Evolutionary conservation across 495 filamentous ascomycete genomes (phyloP).

Genomic region (Pseudotulostoma volvatum): DNA sequence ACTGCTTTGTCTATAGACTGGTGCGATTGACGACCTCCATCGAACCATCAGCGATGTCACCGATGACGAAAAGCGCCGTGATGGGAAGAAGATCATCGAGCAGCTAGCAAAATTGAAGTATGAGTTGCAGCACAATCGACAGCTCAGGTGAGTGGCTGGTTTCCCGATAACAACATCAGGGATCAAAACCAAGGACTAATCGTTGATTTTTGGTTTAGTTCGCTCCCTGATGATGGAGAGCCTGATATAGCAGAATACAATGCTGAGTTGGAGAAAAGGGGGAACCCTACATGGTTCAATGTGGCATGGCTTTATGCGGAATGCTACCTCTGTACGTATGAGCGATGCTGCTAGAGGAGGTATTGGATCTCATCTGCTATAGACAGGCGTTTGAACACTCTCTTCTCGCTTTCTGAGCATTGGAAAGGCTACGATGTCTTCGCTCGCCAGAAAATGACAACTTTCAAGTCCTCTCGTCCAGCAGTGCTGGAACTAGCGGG

Average conservation of each 20-base stretch:
- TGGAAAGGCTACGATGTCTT: conserved; percentile 95
- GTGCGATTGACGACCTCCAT: conserved; percentile 88
- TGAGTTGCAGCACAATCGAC: conserved; percentile 80
- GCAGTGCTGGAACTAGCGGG: conserved; percentile 79
- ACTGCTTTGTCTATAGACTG: conserved; percentile 43
- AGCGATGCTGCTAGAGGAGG: not conserved
- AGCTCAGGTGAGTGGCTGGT: conserved; percentile 48
- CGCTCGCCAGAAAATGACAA: conserved; percentile 74
- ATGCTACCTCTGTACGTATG: conserved; percentile 81
- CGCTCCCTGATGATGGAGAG: conserved; percentile 64
- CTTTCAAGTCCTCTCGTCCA: conserved; percentile 81
- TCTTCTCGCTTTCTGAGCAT: conserved; percentile 58
- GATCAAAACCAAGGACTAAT: too few species aligned
- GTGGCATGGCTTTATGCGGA: conserved; percentile 80
- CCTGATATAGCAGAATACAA: conserved; percentile 75
- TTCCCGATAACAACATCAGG: too few species aligned
- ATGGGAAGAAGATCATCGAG: conserved; percentile 76
- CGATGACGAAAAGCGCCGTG: conserved; percentile 44
- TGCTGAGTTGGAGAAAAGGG: conserved; percentile 59
- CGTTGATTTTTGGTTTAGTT: conserved; percentile 29
- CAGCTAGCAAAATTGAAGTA: conserved; percentile 78
- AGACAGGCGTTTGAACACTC: conserved; percentile 55
- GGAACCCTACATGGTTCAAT: conserved; percentile 63
- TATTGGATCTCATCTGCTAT: not conserved
- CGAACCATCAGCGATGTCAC: conserved; percentile 41